Conservation (phyloP, 2,329 filamentous ascomycete genomes). For the Graphilbum sp. region DNA sequence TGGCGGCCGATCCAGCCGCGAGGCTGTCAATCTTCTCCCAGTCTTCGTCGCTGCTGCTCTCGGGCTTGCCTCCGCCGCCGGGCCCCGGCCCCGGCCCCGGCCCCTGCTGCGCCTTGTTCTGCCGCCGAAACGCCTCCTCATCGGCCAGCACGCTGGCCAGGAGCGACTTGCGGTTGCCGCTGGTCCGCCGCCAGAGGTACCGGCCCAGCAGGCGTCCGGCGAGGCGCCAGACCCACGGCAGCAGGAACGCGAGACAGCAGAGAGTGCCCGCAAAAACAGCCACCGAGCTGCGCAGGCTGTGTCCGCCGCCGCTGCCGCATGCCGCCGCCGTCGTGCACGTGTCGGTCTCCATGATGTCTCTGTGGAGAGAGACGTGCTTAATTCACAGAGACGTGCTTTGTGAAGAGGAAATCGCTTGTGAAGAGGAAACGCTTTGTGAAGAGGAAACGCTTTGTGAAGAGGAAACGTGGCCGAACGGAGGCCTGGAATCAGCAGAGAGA, state of each 20-base stretch:
- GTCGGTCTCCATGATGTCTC: not conserved
- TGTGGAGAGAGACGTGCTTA: no score
- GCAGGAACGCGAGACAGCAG: constrained; percentile 5
- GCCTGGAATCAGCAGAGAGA: no score
- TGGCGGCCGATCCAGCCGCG: constrained; percentile 18
- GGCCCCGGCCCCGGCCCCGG: constrained; percentile 14
- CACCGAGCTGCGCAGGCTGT: not conserved
- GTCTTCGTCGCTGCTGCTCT: constrained; percentile 35
- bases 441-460: no score
- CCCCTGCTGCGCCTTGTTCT: constrained; percentile 18
- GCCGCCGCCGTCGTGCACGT: not conserved
- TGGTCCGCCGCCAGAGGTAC: constrained; percentile 45
- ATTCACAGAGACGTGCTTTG: no score
- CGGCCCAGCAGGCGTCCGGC: constrained; percentile 35
- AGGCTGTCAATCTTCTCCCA: constrained; percentile 53
- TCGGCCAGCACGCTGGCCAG: constrained; percentile 32
- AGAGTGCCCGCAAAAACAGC: not conserved
- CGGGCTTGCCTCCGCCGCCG: constrained; percentile 10
- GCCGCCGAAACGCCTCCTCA: constrained; percentile 22
- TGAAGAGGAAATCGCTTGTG: no score
- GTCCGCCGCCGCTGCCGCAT: not conserved
- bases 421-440: no score
- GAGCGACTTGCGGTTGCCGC: constrained; percentile 42
- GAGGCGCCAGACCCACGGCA: constrained; percentile 20
- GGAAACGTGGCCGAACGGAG: not conserved